These are phyloP conservation scores for Diospyros lotus DNA, from an alignment of 148 eudicot genomes.

Conservation along the genomic window DNA sequence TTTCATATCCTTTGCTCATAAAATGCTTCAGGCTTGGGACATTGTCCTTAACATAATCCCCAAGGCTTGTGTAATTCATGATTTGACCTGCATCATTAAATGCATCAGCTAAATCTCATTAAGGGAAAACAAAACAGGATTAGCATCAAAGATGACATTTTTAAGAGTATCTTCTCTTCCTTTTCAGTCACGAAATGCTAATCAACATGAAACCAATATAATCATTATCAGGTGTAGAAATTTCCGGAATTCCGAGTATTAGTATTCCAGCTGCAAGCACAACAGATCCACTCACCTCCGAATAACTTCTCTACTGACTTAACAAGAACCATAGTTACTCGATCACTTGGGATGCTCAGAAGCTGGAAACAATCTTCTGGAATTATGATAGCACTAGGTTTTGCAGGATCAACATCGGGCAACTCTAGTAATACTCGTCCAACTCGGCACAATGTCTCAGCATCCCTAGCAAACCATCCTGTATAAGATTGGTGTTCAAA, in stretches of 20 bases:
- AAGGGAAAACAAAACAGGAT: not conserved
- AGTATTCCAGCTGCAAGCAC: not conserved
- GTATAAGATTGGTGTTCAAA: conserved; percentile 18
- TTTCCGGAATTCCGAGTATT: too few species aligned
- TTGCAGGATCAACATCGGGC: conserved; percentile 22
- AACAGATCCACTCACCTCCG: conserved; percentile 45
- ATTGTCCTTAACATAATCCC: conserved; percentile 54
- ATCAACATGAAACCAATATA: not conserved
- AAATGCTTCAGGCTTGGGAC: conserved; percentile 76
- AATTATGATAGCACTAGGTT: conserved; percentile 46
- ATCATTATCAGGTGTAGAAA: not conserved
- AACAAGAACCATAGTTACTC: conserved; percentile 42
- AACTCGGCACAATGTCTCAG: conserved; percentile 47
- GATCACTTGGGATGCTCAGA: conserved; percentile 49
- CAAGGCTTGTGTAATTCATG: conserved; percentile 39
- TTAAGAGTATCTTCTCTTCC: not conserved
- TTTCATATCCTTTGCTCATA: conserved; percentile 28
- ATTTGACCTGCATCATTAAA: conserved; percentile 34
- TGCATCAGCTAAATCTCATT: not conserved
- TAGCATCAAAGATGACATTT: not conserved
- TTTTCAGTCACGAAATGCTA: not conserved
- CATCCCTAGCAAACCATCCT: conserved; percentile 98
- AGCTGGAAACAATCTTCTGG: conserved; percentile 88
- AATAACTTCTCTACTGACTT: conserved; percentile 53
- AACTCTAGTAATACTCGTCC: conserved; percentile 57